Evolutionary conservation across 805 yeast species (phyloP).

Genomic region (Yarrowia bubula): DNA sequence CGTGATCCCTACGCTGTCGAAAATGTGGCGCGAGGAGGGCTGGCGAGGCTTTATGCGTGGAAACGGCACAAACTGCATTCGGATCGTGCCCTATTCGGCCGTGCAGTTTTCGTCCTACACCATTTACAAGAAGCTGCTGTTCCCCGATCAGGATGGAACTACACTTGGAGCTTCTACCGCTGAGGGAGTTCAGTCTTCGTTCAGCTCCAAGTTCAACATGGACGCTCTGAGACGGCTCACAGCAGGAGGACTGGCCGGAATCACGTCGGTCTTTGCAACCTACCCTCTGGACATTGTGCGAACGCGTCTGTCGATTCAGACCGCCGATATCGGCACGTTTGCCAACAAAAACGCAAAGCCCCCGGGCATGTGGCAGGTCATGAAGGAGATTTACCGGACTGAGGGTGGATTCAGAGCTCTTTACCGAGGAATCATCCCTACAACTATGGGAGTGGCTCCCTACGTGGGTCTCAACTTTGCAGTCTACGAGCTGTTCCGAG

Average conservation of each 20-base stretch:
- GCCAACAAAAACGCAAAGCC: slow-evolving; percentile 41
- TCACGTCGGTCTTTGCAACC: slow-evolving; percentile 73
- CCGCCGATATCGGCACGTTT: slow-evolving; percentile 53
- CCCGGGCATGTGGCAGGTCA: slow-evolving; percentile 66
- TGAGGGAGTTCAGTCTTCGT: background rate
- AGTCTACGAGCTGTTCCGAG: slow-evolving; percentile 78
- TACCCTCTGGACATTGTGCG: slow-evolving; percentile 91
- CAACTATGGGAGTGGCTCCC: slow-evolving; percentile 92
- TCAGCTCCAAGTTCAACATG: slow-evolving; percentile 34
- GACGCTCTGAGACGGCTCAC: slow-evolving; percentile 58
- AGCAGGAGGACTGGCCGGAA: slow-evolving; percentile 82
- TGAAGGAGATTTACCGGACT: slow-evolving; percentile 55
- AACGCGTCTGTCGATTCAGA: slow-evolving; percentile 84
- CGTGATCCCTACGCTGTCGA: slow-evolving; percentile 65
- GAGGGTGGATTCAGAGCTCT: slow-evolving; percentile 84
- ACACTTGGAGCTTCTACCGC: slow-evolving; percentile 31
- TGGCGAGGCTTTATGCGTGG: slow-evolving; percentile 86
- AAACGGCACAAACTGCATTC: slow-evolving; percentile 80
- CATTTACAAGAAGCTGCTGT: slow-evolving; percentile 47
- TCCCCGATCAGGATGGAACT: slow-evolving; percentile 35
- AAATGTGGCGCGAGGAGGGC: slow-evolving; percentile 91
- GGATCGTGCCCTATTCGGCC: slow-evolving; percentile 92
- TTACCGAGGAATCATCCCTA: slow-evolving; percentile 86
- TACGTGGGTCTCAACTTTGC: slow-evolving; percentile 92
- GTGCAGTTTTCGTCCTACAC: slow-evolving; percentile 90